Evolutionary conservation across 106 monocot genomes (phyloP).

Genomic region (Acorus gramineus): DNA sequence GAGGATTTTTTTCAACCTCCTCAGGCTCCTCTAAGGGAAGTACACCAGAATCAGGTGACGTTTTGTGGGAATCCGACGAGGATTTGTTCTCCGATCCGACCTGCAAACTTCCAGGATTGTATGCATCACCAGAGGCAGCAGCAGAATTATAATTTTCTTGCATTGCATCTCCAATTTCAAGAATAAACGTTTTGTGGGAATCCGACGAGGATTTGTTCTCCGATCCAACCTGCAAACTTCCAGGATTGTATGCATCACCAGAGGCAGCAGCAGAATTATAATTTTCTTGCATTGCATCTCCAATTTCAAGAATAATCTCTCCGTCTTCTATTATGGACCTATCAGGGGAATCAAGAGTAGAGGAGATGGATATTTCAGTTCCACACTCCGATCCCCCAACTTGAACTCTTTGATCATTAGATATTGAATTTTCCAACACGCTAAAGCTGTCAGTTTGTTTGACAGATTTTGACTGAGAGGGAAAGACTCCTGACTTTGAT

Average conservation of each 20-base stretch:
- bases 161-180: slow-evolving; percentile 53
- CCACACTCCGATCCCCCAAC: slow-evolving; percentile 71
- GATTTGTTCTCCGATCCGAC: slow-evolving; percentile 7
- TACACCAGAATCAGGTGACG: neutral
- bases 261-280: slow-evolving; percentile 12
- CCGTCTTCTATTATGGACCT: slow-evolving; percentile 75
- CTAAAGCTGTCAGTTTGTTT: slow-evolving; percentile 7
- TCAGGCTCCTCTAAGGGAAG: slow-evolving; percentile 4
- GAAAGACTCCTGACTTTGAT: slow-evolving; percentile 11
- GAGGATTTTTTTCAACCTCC: slow-evolving; percentile 2
- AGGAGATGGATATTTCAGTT: slow-evolving; percentile 89
- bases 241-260: slow-evolving; percentile 7
- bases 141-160: slow-evolving; percentile 15
- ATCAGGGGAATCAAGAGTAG: slow-evolving; percentile 84
- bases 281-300: slow-evolving; percentile 23
- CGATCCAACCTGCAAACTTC: slow-evolving; percentile 14
- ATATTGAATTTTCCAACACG: slow-evolving; percentile 8
- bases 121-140: slow-evolving; percentile 7
- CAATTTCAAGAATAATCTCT: slow-evolving; percentile 76
- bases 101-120: slow-evolving; percentile 11
- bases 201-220: neutral
- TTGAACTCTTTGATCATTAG: slow-evolving; percentile 27
- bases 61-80: neutral
- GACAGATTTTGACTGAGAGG: slow-evolving; percentile 8
- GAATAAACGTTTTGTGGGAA: no score